These are phyloP conservation scores for Gossypium davidsonii DNA, from an alignment of 441 rosid genomes.

Conservation along the genomic window DNA sequence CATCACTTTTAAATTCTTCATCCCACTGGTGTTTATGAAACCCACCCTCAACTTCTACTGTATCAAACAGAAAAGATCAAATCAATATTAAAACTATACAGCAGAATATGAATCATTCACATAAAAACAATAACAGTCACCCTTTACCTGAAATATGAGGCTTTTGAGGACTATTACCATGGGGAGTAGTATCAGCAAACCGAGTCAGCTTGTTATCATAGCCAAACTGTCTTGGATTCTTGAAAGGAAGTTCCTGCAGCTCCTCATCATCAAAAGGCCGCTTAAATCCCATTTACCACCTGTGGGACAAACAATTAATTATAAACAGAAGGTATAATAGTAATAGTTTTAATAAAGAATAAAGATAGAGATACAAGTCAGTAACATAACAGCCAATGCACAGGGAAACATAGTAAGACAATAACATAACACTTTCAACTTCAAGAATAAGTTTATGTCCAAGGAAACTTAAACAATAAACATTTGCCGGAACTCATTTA, in stretches of 20 bases:
- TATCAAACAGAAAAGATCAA: slow-evolving; percentile 14
- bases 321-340: neutral
- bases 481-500: neutral
- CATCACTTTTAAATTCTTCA: slow-evolving; percentile 3
- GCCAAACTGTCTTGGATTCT: slow-evolving; percentile 33
- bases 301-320: slow-evolving; percentile 2
- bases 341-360: neutral
- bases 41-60: slow-evolving; percentile 34
- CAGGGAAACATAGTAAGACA: neutral
- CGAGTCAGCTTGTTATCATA: slow-evolving; percentile 17
- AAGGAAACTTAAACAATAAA: neutral
- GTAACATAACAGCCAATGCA: neutral
- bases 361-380: neutral
- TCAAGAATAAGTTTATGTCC: neutral
- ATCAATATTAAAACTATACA: neutral
- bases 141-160: slow-evolving; percentile 25
- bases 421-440: neutral
- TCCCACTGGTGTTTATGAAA: slow-evolving; percentile 23
- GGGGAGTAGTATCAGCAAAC: neutral
- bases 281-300: slow-evolving; percentile 33
- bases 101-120: neutral
- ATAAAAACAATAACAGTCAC: neutral
- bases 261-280: slow-evolving; percentile 28
- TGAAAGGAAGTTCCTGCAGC: slow-evolving; percentile 26
- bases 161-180: slow-evolving; percentile 2